Evolutionary conservation across 1,284 basidiomycete genomes (phyloP).

Genomic region (Boletellus deceptivus): DNA sequence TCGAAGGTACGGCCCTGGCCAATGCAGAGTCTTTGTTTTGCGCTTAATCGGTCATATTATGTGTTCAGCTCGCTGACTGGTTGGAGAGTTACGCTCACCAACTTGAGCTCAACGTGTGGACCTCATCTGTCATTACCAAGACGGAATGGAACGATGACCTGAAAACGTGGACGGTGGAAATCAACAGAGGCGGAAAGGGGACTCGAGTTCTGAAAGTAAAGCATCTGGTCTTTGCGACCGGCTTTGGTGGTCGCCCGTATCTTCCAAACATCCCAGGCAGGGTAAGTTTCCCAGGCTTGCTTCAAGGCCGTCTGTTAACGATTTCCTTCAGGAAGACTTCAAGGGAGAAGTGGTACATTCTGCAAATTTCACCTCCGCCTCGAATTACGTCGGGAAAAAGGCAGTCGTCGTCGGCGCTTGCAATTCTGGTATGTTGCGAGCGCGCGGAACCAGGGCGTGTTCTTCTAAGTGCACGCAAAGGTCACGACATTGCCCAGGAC

Average conservation of each 20-base stretch:
- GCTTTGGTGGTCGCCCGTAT: constrained; percentile 37
- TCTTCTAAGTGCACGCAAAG: constrained; percentile 2
- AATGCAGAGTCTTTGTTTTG: background rate
- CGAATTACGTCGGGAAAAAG: constrained; percentile 41
- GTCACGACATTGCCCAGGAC: constrained; percentile 30
- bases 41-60: background rate
- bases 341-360: constrained; percentile 38
- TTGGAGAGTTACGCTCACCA: constrained; percentile 55
- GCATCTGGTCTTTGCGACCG: constrained; percentile 42
- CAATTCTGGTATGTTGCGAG: constrained; percentile 32
- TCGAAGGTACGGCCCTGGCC: constrained; percentile 22
- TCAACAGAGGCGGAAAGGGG: constrained; percentile 28
- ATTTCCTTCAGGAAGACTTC: constrained; percentile 18
- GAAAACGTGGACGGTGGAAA: constrained; percentile 39
- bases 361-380: constrained; percentile 34
- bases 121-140: constrained; percentile 40
- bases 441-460: background rate
- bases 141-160: constrained; percentile 36
- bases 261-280: constrained; percentile 33
- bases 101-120: constrained; percentile 61
- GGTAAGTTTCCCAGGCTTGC: background rate
- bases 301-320: background rate
- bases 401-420: constrained; percentile 45
- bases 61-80: constrained; percentile 53
- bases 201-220: constrained; percentile 33